Evolutionary conservation across 495 filamentous ascomycete genomes (phyloP).

Genomic region (Neurospora hispaniola): DNA sequence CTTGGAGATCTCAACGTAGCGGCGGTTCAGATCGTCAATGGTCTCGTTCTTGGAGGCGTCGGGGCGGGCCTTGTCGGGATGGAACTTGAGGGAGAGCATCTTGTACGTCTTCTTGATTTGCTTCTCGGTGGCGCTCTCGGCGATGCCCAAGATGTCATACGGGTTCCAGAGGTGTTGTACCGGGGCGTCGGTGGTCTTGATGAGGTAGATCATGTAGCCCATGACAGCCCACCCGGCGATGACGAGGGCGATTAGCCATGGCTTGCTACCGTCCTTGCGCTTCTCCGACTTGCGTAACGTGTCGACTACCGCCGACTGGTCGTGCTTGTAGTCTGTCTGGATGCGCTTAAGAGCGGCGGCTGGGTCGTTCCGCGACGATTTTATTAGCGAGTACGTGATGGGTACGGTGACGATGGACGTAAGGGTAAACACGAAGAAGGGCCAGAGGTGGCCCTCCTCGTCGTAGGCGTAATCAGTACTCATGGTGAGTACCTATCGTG

Average conservation of each 20-base stretch:
- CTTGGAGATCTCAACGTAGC: slow-evolving; percentile 90
- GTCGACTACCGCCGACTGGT: slow-evolving; percentile 75
- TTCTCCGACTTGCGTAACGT: slow-evolving; percentile 77
- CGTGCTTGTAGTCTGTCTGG: slow-evolving; percentile 64
- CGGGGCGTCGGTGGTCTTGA: slow-evolving; percentile 64
- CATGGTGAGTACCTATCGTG: slow-evolving; percentile 45
- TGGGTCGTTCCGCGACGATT: slow-evolving; percentile 58
- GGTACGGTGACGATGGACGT: slow-evolving; percentile 80
- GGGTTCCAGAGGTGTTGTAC: slow-evolving; percentile 83
- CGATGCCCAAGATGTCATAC: slow-evolving; percentile 82
- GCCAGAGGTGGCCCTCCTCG: slow-evolving; percentile 96
- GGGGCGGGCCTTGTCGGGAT: slow-evolving; percentile 83
- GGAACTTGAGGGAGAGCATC: slow-evolving; percentile 71
- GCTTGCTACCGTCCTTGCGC: slow-evolving; percentile 67
- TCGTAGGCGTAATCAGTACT: slow-evolving; percentile 97
- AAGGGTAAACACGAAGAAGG: slow-evolving; percentile 93
- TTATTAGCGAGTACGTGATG: slow-evolving; percentile 76
- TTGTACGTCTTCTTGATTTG: slow-evolving; percentile 84
- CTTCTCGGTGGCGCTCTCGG: slow-evolving; percentile 77
- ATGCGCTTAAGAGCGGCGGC: slow-evolving; percentile 38
- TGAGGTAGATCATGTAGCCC: slow-evolving; percentile 87
- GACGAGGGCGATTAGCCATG: slow-evolving; percentile 76
- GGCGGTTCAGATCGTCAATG: slow-evolving; percentile 67
- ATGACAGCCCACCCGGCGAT: slow-evolving; percentile 72
- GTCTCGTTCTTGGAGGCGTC: slow-evolving; percentile 85